These are phyloP conservation scores for Alternaria incomplexa DNA, from an alignment of 2,329 filamentous ascomycete species.

Conservation along the genomic window DNA sequence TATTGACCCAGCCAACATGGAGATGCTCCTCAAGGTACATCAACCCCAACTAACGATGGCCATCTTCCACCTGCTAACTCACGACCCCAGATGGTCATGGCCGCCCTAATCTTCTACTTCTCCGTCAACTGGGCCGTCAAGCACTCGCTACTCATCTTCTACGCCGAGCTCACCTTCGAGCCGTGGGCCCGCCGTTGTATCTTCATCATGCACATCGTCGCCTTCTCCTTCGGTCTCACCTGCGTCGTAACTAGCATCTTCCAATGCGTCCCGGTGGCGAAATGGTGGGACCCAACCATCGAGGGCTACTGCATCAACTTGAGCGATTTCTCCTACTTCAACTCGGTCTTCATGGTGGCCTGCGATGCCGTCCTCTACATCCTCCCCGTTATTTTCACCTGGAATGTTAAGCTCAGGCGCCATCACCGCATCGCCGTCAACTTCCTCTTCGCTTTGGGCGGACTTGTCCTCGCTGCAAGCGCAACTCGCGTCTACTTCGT, in stretches of 20 bases:
- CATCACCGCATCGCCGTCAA: constrained; percentile 45
- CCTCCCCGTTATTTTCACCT: constrained; percentile 49
- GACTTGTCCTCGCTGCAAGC: constrained; percentile 39
- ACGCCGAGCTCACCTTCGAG: constrained; percentile 45
- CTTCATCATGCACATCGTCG: constrained; percentile 42
- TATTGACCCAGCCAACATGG: constrained; percentile 14
- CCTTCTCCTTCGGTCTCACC: constrained; percentile 43
- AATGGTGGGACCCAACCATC: constrained; percentile 35
- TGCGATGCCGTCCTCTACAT: constrained; percentile 48
- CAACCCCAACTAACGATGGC: too few species aligned
- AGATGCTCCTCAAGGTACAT: constrained; percentile 19
- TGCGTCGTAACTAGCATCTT: constrained; percentile 44
- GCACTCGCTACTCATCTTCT: constrained; percentile 49
- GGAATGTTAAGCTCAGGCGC: constrained; percentile 41
- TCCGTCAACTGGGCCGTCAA: constrained; percentile 50
- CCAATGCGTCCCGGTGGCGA: constrained; percentile 46
- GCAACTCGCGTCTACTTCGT: constrained; percentile 34
- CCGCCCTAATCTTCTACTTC: constrained; percentile 46
- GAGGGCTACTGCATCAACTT: constrained; percentile 45
- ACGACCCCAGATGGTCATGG: constrained; percentile 24
- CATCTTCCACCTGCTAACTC: background rate
- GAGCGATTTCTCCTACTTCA: constrained; percentile 45
- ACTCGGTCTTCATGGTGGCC: constrained; percentile 46
- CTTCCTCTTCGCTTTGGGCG: constrained; percentile 41
- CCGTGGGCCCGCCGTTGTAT: constrained; percentile 32